phyloP scores from a whole-genome alignment of 495 filamentous ascomycete genomes.

The Pseudevernia furfuracea region DNA sequence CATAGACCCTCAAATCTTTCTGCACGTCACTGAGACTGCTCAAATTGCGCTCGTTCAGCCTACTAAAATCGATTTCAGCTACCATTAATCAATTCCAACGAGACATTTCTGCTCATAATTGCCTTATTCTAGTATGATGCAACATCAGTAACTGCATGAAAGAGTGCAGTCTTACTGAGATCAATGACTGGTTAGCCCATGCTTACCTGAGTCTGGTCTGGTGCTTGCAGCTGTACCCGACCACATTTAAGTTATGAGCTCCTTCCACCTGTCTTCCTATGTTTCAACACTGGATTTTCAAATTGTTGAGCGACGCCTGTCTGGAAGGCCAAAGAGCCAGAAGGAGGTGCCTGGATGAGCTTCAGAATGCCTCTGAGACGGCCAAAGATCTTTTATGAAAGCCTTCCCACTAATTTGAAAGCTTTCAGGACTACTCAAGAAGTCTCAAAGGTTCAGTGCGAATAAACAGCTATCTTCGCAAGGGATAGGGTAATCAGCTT shows the following conservation, averaged over 20 bases:
- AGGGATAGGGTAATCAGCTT: neutral
- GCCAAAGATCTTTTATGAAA: neutral
- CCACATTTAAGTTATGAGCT: neutral
- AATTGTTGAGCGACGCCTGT: neutral
- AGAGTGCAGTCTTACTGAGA: neutral
- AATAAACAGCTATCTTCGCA: neutral
- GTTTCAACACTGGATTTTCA: neutral
- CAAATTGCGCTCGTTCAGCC: neutral
- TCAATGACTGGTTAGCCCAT: neutral
- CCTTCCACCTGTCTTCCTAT: neutral
- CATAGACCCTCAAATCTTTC: neutral
- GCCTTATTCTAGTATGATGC: neutral
- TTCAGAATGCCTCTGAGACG: neutral
- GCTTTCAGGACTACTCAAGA: neutral
- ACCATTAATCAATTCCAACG: neutral
- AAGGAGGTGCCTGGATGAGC: neutral
- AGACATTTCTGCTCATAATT: neutral
- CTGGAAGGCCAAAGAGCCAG: neutral
- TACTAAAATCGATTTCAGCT: neutral
- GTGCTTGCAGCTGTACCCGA: neutral
- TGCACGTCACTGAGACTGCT: neutral
- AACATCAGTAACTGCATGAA: neutral
- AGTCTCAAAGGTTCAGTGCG: neutral
- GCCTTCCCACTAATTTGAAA: neutral
- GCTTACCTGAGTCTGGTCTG: neutral